Evolutionary conservation across 495 filamentous ascomycete genomes (phyloP).

Genomic region (Aspergillus sclerotioniger): DNA sequence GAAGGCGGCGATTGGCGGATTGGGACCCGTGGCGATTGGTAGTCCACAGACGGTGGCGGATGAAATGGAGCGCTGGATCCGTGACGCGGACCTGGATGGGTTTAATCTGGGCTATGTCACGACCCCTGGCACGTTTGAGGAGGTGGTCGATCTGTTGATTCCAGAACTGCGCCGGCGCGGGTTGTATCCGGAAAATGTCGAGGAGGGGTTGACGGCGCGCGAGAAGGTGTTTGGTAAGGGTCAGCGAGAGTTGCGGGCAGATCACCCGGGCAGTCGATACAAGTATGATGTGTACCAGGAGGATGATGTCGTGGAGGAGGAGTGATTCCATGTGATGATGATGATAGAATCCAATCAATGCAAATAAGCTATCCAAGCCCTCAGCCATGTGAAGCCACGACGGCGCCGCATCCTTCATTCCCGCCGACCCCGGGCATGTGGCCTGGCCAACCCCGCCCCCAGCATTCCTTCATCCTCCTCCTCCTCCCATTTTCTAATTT

Average conservation of each 20-base stretch:
- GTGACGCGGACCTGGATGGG: slow-evolving; percentile 59
- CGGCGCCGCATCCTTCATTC: no score
- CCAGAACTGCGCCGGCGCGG: slow-evolving; percentile 57
- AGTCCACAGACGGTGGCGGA: slow-evolving; percentile 55
- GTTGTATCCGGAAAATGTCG: slow-evolving; percentile 38
- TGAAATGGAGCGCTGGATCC: slow-evolving; percentile 57
- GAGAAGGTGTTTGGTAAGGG: slow-evolving; percentile 61
- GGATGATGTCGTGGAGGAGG: slow-evolving; percentile 27
- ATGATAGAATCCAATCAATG: no score
- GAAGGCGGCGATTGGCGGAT: slow-evolving; percentile 57
- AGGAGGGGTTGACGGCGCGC: slow-evolving; percentile 51
- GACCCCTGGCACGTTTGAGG: slow-evolving; percentile 60
- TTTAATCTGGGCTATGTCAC: slow-evolving; percentile 56
- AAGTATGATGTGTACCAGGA: slow-evolving; percentile 59
- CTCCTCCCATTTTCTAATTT: no score
- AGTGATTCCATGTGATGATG: not conserved
- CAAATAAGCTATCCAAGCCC: no score
- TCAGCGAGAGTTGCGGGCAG: slow-evolving; percentile 48
- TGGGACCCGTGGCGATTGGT: slow-evolving; percentile 52
- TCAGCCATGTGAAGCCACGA: no score
- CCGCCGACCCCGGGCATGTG: no score
- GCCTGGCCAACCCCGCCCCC: no score
- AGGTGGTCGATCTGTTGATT: slow-evolving; percentile 58
- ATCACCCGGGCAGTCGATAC: slow-evolving; percentile 55
- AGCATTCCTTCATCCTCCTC: no score